phyloP scores from a whole-genome alignment of 345 rosid genomes.

The Hibiscus mutabilis region DNA sequence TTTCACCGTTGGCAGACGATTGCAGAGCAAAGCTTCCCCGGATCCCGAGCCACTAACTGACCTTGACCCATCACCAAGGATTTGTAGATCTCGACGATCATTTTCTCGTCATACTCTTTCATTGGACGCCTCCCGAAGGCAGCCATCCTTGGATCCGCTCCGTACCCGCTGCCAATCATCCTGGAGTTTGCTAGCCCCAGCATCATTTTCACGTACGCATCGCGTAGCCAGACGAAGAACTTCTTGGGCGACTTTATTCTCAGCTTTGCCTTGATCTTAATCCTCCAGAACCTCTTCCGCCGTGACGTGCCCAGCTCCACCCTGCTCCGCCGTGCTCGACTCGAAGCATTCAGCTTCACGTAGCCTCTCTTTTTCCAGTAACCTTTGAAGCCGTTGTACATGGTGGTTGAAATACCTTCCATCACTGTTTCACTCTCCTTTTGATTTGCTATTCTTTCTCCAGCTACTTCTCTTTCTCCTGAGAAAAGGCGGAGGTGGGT shows the following conservation, averaged over 20 bases:
- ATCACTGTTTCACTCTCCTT: conserved; percentile 4
- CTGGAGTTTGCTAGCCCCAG: conserved; percentile 37
- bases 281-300: conserved; percentile 25
- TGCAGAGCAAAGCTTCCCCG: conserved; percentile 23
- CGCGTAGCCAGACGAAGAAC: conserved; percentile 42
- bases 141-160: conserved; percentile 1
- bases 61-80: conserved; percentile 47
- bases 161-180: conserved; percentile 19
- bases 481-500: conserved; percentile 1
- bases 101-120: conserved; percentile 53
- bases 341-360: conserved; percentile 16
- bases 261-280: conserved; percentile 43
- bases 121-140: conserved; percentile 23
- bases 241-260: conserved; percentile 29
- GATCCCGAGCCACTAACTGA: conserved; percentile 33
- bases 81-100: conserved; percentile 62
- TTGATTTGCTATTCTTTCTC: too few relatives aligned
- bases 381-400: conserved; percentile 25
- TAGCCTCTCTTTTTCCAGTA: conserved; percentile 36
- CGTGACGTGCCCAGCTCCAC: conserved; percentile 20
- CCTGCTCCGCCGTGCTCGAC: conserved; percentile 11
- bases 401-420: conserved; percentile 38
- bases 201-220: conserved; percentile 58
- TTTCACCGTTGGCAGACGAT: conserved; percentile 14
- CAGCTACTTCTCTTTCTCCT: neutral